Evolutionary conservation across 345 rosid species (phyloP).

Genomic region (Eucalyptus sp.): DNA sequence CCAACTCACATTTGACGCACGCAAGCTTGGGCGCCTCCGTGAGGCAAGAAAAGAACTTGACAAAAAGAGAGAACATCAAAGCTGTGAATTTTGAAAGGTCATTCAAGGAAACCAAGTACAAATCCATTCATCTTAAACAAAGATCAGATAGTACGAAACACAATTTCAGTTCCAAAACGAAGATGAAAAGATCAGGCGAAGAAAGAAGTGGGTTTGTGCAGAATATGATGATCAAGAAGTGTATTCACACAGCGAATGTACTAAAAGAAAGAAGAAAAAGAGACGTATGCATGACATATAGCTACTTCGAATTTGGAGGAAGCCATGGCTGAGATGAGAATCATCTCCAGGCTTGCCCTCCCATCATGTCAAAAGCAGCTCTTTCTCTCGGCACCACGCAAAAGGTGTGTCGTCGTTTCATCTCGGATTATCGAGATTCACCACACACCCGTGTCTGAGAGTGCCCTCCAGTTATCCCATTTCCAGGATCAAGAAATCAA

Average conservation of each 20-base stretch:
- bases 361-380: background rate
- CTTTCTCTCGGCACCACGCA: slow-evolving; percentile 2
- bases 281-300: background rate
- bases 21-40: background rate
- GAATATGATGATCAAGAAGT: background rate
- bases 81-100: background rate
- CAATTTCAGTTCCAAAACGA: background rate
- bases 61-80: background rate
- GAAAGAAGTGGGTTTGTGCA: background rate
- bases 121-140: background rate
- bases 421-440: background rate
- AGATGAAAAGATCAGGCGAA: background rate
- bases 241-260: background rate
- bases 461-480: background rate
- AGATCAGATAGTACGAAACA: background rate
- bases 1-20: background rate
- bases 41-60: background rate
- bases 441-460: slow-evolving; percentile 11
- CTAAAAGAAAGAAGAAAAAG: background rate
- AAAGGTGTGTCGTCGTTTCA: background rate
- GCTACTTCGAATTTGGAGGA: slow-evolving; percentile 15
- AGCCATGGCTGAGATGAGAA: background rate
- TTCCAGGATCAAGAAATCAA: background rate
- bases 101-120: background rate
- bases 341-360: background rate